phyloP scores from a whole-genome alignment of 768 basidiomycete species.

The Boletus subcaerulescens region DNA sequence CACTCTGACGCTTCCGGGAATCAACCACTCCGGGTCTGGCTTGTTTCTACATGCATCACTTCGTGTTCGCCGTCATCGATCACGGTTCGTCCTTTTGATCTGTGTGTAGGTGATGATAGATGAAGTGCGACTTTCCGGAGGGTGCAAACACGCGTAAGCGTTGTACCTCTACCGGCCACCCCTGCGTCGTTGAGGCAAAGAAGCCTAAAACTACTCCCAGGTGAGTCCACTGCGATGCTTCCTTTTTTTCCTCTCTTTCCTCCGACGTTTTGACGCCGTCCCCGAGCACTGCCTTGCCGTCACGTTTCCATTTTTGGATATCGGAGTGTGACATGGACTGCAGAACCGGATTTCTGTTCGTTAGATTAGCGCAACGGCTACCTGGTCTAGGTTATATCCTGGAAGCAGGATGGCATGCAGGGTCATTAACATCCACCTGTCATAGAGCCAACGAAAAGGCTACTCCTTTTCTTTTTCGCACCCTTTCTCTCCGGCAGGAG shows the following conservation, averaged over 20 bases:
- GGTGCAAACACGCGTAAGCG: slow-evolving; percentile 75
- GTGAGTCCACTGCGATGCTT: slow-evolving; percentile 48
- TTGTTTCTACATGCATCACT: not conserved
- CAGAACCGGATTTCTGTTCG: slow-evolving; percentile 5
- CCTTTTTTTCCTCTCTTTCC: not conserved
- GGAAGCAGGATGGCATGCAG: slow-evolving; percentile 4
- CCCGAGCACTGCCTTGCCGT: slow-evolving; percentile 25
- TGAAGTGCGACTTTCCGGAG: slow-evolving; percentile 82
- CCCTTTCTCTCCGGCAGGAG: not conserved
- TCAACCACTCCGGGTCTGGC: not conserved
- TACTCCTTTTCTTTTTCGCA: not conserved
- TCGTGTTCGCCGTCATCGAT: slow-evolving; percentile 2
- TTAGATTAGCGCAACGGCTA: slow-evolving; percentile 12
- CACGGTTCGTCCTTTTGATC: slow-evolving; percentile 7
- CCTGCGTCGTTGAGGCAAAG: slow-evolving; percentile 80
- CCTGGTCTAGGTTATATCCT: slow-evolving; percentile 13
- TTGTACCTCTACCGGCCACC: slow-evolving; percentile 68
- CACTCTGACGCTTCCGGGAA: slow-evolving; percentile 6
- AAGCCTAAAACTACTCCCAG: slow-evolving; percentile 78
- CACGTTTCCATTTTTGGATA: slow-evolving; percentile 23
- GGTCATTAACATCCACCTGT: not conserved
- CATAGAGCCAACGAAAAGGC: not conserved
- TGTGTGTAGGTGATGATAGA: slow-evolving; percentile 42
- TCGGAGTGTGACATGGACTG: slow-evolving; percentile 22
- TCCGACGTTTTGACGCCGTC: slow-evolving; percentile 3